Evolutionary conservation across 139 green algal species (phyloP).

Genomic region (Limnomonas spitsbergensis): DNA sequence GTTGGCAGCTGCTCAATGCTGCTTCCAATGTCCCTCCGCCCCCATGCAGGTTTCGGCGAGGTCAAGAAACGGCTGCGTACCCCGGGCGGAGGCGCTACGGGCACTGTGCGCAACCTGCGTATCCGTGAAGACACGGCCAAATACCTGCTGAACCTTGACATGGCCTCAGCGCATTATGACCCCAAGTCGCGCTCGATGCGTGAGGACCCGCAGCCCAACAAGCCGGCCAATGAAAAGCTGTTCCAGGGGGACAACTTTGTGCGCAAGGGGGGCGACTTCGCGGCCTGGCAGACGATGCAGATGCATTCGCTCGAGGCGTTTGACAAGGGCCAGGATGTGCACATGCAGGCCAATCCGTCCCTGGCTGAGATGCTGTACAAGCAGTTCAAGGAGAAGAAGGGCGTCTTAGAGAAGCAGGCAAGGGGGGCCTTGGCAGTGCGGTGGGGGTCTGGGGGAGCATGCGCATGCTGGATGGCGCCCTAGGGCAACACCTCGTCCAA

Average conservation of each 20-base stretch:
- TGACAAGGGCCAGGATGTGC: slow-evolving; percentile 82
- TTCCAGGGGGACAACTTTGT: slow-evolving; percentile 44
- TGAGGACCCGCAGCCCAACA: slow-evolving; percentile 78
- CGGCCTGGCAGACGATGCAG: slow-evolving; percentile 78
- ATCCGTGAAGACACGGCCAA: slow-evolving; percentile 99
- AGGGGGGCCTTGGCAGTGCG: no score
- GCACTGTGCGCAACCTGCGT: slow-evolving; percentile 91
- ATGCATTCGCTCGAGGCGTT: slow-evolving; percentile 78
- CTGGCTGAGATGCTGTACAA: slow-evolving; percentile 86
- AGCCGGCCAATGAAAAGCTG: slow-evolving; percentile 62
- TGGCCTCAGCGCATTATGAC: slow-evolving; percentile 94
- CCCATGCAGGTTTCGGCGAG: slow-evolving; percentile 80
- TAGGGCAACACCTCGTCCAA: no score
- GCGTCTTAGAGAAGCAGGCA: slow-evolving; percentile 45
- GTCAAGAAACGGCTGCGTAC: slow-evolving; percentile 95
- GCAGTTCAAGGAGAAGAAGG: slow-evolving; percentile 92
- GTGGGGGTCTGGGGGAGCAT: no score
- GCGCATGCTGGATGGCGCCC: no score
- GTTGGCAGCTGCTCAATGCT: no score
- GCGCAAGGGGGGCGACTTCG: slow-evolving; percentile 60
- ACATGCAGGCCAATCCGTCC: slow-evolving; percentile 80
- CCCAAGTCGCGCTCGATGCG: slow-evolving; percentile 96
- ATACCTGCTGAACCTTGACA: slow-evolving; percentile 97
- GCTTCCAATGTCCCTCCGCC: no score
- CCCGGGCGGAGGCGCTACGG: slow-evolving; percentile 80